Conservation (phyloP, 2,329 filamentous ascomycete genomes). For the Claviceps africana region DNA sequence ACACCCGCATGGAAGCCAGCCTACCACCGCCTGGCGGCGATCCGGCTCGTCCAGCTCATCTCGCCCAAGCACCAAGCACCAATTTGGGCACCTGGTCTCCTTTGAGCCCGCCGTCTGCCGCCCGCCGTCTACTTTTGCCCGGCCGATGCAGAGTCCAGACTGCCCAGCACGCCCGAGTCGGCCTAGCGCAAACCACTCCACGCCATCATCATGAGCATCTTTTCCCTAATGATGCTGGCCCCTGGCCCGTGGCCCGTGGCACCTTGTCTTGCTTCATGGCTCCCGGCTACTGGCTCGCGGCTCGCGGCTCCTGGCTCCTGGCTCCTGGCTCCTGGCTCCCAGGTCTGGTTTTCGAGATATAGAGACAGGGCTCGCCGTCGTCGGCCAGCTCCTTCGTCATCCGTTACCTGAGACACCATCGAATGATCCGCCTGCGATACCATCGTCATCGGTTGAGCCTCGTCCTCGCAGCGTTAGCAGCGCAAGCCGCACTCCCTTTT, state of each 20-base stretch:
- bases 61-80: too few relatives aligned
- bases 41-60: too few relatives aligned
- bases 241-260: background rate
- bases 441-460: background rate
- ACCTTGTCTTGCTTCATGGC: background rate
- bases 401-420: background rate
- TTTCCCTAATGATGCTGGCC: background rate
- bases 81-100: too few relatives aligned
- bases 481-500: background rate
- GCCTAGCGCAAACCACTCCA: slow-evolving; percentile 1
- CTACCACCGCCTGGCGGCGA: background rate
- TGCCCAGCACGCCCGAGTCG: background rate
- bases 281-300: background rate
- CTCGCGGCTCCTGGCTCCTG: background rate
- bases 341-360: background rate
- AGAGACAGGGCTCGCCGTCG: background rate
- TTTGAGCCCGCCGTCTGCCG: too few relatives aligned
- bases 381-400: background rate
- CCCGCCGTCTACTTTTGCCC: too few relatives aligned
- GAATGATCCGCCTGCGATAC: background rate
- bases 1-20: too few relatives aligned
- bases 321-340: background rate
- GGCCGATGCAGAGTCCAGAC: background rate
- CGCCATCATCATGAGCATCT: slow-evolving; percentile 1
- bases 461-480: background rate